A percentile compares a stretch with the other conserved stretches of the same genome.
Evolutionary conservation across 768 basidiomycete species (phyloP).

Genomic region (Mycena crocata): DNA sequence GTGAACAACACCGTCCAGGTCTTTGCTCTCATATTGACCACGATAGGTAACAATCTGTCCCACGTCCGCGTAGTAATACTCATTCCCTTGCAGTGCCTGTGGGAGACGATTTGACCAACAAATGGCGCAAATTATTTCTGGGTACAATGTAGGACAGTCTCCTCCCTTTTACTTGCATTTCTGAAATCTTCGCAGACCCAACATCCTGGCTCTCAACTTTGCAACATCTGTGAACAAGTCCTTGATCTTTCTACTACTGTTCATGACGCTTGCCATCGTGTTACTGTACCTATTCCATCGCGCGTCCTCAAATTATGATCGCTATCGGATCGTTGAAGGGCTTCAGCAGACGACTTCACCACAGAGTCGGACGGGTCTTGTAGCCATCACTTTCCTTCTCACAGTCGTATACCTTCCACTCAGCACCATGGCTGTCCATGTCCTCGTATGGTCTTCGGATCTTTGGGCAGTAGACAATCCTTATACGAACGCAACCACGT

Average conservation of each 20-base stretch:
- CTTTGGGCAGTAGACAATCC: conserved; percentile 80
- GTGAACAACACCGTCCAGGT: conserved; percentile 77
- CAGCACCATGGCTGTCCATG: conserved; percentile 81
- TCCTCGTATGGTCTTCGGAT: conserved; percentile 82
- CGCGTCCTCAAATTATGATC: conserved; percentile 60
- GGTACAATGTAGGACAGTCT: conserved; percentile 69
- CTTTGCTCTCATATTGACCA: conserved; percentile 76
- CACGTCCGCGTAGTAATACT: conserved; percentile 9
- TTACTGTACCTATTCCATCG: conserved; percentile 71
- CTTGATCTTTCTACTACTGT: conserved; percentile 67
- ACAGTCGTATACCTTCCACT: conserved; percentile 81
- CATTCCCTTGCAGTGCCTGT: conserved; percentile 50
- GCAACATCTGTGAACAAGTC: conserved; percentile 69
- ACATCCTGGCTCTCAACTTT: conserved; percentile 80
- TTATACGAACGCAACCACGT: conserved; percentile 66
- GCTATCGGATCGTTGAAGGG: conserved; percentile 64
- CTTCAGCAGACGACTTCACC: conserved; percentile 58
- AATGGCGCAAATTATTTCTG: conserved; percentile 71
- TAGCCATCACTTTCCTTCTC: conserved; percentile 73
- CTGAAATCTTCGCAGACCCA: conserved; percentile 60
- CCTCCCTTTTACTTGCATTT: conserved; percentile 9
- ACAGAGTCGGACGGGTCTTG: conserved; percentile 61
- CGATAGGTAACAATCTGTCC: conserved; percentile 59
- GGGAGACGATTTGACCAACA: conserved; percentile 50
- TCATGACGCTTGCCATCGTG: conserved; percentile 63